Base-by-base conservation (phyloP, 169 alveolate species). In the Plasmodium vinckei region DNA sequence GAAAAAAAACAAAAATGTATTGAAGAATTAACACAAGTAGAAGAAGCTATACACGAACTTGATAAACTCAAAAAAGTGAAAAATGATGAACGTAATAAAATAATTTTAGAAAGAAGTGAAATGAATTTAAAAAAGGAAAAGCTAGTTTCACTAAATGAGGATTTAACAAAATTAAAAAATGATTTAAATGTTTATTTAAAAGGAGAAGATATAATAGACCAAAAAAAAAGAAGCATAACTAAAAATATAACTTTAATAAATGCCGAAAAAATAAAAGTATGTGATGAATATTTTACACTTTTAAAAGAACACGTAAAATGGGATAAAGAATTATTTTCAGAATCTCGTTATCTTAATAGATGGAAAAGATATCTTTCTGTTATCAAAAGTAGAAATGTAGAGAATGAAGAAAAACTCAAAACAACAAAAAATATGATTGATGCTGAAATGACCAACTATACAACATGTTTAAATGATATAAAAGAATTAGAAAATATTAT, bases 21-120 rank as follows among this genome's bases (percentile, higher is more conserved):
- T 15, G 47, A 5, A n/a, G 95, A 93, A 33, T 33, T 93, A 42
- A 46, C 47, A 63, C 13, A 0, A 1, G 25, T 75, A 21, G 19
- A 75, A 33, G 13, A 19, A 3, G 15, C 9, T 1, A 23, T 75
- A 44, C 53, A 47, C 9, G 75, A 60, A 44, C 44, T 87, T 6
- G 86, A 73, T 39, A 77, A 63, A 19, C 49, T 65, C 9, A 72
- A 73, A 61, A 90, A 88, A 17, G 61, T 57, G 60, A 77, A 91
- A 44, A 75, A 86, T 53, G 95, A 87, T 17, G 91, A 90, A 61
- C 63, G 75, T 59, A 88, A 89, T 87, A 87, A 72, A 21, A 70
- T 91, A 15, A 87, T 71, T 39, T 61, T 72, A 59, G 67, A 56
- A 10, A 77, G 23, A 33, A 88, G 88, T 10, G 86, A 90, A 53